Base-by-base conservation (phyloP, 2,329 filamentous ascomycete species). In the Neonectria magnoliae region DNA sequence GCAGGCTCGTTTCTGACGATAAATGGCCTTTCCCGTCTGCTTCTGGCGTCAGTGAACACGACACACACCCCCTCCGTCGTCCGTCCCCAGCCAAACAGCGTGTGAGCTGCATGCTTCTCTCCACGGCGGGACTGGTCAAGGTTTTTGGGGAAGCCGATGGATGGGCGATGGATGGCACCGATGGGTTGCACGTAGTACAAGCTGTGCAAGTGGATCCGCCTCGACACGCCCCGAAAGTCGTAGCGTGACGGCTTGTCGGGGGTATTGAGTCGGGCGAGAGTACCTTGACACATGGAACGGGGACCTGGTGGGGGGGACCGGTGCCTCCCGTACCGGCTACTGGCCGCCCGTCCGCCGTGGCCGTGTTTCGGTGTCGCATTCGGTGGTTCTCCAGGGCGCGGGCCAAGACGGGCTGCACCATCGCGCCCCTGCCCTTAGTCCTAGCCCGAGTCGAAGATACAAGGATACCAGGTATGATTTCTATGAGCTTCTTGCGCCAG, bases 241-340 rank as follows among this genome's bases (percentile, higher is more conserved):
- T 68, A 72, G 69, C 60, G 65, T 57, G 61, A 59, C 57, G 52
- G 56, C 68, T 52, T 54, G 59, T 66, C 60, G 60, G 59, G 65
- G 59, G 68, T 70, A 68, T 62, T 62, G 59, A 65, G 56, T 63
- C 61, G 61, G 63, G 65, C 50, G 38, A 54, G 51, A 62, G 47
- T 70, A 67, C 72, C 56, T 67, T 53, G 63, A 64, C 71, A 71
- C 71, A 74, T 71, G 69, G 72, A 50, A 57, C 31, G n/a, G 52
- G 10, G 38, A 25, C 47, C 41, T 20, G 42, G 68, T 65, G 65
- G 68, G 69, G 70, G 60, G 41, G 65, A 74, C 72, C 55, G 42
- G 16, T 2, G 10, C n/a, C 11, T 22, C 8, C 60, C 47, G 72
- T 72, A 70, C 22, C 53, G 29, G 41, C 60, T 70, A 72, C 68